Conservation (phyloP, 306 rosid genomes). For the Ziziphus jujuba region DNA sequence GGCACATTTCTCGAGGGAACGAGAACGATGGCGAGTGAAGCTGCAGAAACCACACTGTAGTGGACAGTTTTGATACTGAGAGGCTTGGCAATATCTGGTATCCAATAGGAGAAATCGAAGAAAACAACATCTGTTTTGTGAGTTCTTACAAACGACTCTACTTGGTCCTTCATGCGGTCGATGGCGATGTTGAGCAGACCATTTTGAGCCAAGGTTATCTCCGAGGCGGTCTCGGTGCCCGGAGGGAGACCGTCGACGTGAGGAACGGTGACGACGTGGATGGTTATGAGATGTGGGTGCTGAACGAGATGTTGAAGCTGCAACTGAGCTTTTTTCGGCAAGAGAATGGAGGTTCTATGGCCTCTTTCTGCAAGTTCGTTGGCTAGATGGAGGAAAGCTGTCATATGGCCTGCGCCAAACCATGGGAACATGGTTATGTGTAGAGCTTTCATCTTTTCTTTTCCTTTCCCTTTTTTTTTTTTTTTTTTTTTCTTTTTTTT, state of each 20-base stretch:
- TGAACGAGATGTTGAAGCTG: constrained; percentile 28
- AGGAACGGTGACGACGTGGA: constrained; percentile 40
- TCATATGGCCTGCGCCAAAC: constrained; percentile 51
- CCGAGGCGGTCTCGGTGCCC: constrained; percentile 46
- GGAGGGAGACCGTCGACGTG: constrained; percentile 42
- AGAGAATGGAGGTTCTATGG: constrained; percentile 29
- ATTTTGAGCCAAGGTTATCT: constrained; percentile 24
- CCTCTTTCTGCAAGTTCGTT: constrained; percentile 53
- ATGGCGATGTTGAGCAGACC: constrained; percentile 30
- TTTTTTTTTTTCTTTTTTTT: too few relatives aligned
- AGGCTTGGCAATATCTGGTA: constrained; percentile 19
- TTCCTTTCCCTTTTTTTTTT: too few relatives aligned
- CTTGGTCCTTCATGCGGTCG: constrained; percentile 40
- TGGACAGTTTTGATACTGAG: constrained; percentile 32
- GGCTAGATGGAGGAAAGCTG: constrained; percentile 44
- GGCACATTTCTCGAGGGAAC: constrained; percentile 34
- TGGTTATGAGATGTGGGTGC: constrained; percentile 41
- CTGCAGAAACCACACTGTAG: constrained; percentile 41
- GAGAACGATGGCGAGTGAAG: constrained; percentile 26
- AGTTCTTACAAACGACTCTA: constrained; percentile 4
- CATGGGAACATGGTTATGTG: constrained; percentile 50
- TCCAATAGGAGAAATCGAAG: constrained; percentile 47
- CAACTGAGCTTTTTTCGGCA: constrained; percentile 36
- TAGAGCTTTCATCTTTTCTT: neutral
- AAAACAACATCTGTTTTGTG: constrained; percentile 34